Base-by-base conservation (phyloP, 208 protist species). In the Trypanosoma grayi region DNA sequence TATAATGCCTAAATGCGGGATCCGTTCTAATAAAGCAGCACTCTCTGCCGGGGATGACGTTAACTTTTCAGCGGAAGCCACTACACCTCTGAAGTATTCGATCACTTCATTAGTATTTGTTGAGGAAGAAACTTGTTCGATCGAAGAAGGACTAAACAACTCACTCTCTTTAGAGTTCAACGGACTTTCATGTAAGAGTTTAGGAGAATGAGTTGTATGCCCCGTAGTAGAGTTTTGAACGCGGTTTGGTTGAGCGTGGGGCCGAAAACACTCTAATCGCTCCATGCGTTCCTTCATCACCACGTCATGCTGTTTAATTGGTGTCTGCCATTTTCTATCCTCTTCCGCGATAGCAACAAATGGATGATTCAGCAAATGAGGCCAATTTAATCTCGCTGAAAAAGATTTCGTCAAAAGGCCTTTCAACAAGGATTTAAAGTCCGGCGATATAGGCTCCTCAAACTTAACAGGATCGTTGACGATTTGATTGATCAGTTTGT, bases 401-500 rank as follows among this genome's bases (percentile, higher is more conserved):
- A 86, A 92, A 18, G 77, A 84, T 68, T 99, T 99, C 13, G 81
- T 93, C 22, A 99, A 76, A n/a, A 99, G 77, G 0, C 92, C 93
- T 46, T 90, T 89, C 37, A 98, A 71, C 43, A 99, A 97, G 39
- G 71, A 85, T 62, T 96, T 89, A 56, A 98, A 97, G 6, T 76
- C 70, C 1, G 78, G 61, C 18, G 70, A 91, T 57, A 98, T 98
- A 2, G 80, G 83, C 10, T 96, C 84, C 28, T 93, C 87, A 64
- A 95, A 97, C 58, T 82, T 87, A 16, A 96, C 83, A 13, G 92
- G 83, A 50, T 97, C 85, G 18, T 89, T 83, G 11, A 98, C 79
- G 61, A 99, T 98, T 59, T 98, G 81, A 41, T 97, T 92, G 58
- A 98, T 97, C 11, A 99, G 72, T 14, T 92, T 90, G 64, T 96